Base-by-base conservation (phyloP, 73 alveolate genomes). In the Chromera velia region DNA sequence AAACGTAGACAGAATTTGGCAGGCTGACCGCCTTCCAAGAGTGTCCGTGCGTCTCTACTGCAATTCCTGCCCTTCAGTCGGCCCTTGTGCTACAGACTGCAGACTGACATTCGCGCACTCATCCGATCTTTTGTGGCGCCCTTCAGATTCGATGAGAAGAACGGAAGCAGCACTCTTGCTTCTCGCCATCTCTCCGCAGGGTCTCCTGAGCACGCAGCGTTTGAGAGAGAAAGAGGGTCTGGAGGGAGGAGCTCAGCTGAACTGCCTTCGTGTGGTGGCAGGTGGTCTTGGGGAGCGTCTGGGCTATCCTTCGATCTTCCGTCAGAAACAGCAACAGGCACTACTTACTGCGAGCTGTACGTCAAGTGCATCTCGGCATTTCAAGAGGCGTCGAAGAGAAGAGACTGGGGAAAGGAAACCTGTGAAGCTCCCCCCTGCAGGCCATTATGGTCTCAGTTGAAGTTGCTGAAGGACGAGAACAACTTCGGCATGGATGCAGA, bases 201-300 rank as follows among this genome's bases (percentile, higher is more conserved):
- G n/a, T 71, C 84, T 33, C 74, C 75, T 24, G 90, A 90, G 27
- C 13, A 7, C 55, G 55, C 55, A 86, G 94, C 88, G 73, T 82
- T 87, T 30, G 98, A 96, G 81, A n/a, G n/a, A n/a, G n/a, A n/a
- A n/a, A n/a, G n/a, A 77, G 83, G 64, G 33, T 82, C 22, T 98
- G 98, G 27, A 65, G 88, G 27, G 79, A 82, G 32, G 94, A 94
- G 79, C 84, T 96, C 27, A 75, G 77, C 64, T 76, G 90, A 75
- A 81, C 97, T 30, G 91, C 96, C 70, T 93, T 96, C 77, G 98
- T 94, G 82, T 96, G 62, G 98, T 96, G 64, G 99, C 99, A 0
- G 99, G 99, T 40, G 99, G 99, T 1, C 90, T 96, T 33, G 99
- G 99, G 1, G 99, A 96, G 84, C 88, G 99, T 70, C 89, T 96